These are phyloP conservation scores for Vaccinium darrowii DNA, from an alignment of 148 eudicot genomes.

Conservation along the genomic window DNA sequence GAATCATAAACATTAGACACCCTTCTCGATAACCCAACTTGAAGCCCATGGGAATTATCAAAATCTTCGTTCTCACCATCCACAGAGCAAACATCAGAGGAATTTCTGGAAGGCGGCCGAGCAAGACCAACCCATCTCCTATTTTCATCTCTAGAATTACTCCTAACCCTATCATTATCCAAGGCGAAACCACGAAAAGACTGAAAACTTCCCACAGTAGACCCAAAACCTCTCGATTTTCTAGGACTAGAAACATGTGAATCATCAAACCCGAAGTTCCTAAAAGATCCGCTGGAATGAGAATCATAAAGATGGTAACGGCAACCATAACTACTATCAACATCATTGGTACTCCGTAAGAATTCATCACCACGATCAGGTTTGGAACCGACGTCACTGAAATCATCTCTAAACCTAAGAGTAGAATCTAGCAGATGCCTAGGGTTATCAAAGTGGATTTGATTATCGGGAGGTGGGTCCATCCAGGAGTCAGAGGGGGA, in stretches of 20 bases:
- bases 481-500: slow-evolving; percentile 14
- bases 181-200: slow-evolving; percentile 12
- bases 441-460: slow-evolving; percentile 19
- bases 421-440: slow-evolving; percentile 23
- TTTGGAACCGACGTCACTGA: slow-evolving; percentile 10
- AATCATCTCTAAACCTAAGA: slow-evolving; percentile 26
- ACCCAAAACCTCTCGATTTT: slow-evolving; percentile 23
- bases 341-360: slow-evolving; percentile 7
- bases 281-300: slow-evolving; percentile 14
- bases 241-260: slow-evolving; percentile 11
- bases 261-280: slow-evolving; percentile 17
- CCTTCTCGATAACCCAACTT: slow-evolving; percentile 20
- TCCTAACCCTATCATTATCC: slow-evolving; percentile 21
- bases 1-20: slow-evolving; percentile 18
- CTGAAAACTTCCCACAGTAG: slow-evolving; percentile 18
- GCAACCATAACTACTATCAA: slow-evolving; percentile 9
- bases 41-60: slow-evolving; percentile 20
- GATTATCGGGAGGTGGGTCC: slow-evolving; percentile 18
- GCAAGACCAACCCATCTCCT: slow-evolving; percentile 28
- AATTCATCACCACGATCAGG: neutral
- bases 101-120: slow-evolving; percentile 16
- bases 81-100: slow-evolving; percentile 19
- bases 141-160: slow-evolving; percentile 26
- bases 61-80: slow-evolving; percentile 26
- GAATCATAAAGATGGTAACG: slow-evolving; percentile 1